Percentiles rank a stretch among this genome's conserved stretches.
phyloP scores from a whole-genome alignment of 768 basidiomycete genomes.

The Pleurotus tuber-regium region DNA sequence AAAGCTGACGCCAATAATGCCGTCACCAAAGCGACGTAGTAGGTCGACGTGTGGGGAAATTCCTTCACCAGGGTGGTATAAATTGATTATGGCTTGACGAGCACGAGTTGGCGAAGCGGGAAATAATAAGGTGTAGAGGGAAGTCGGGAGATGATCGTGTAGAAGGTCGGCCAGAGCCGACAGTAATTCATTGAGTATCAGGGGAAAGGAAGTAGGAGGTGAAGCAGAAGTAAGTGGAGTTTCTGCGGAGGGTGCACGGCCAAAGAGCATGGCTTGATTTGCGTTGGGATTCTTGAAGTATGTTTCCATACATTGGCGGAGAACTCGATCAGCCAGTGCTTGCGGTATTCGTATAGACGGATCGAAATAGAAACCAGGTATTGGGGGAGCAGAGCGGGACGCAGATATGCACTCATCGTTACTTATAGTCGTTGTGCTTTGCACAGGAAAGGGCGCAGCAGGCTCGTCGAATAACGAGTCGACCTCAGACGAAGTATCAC shows the following conservation, averaged over 20 bases:
- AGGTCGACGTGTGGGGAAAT: slow-evolving; percentile 90
- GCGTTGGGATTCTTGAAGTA: slow-evolving; percentile 51
- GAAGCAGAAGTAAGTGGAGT: slow-evolving; percentile 12
- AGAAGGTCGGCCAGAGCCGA: slow-evolving; percentile 46
- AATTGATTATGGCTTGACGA: slow-evolving; percentile 86
- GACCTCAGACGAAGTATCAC: slow-evolving; percentile 17
- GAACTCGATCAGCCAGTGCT: slow-evolving; percentile 48
- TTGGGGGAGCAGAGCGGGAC: slow-evolving; percentile 46
- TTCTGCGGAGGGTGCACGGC: slow-evolving; percentile 32
- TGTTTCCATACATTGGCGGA: slow-evolving; percentile 48
- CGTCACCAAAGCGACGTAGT: slow-evolving; percentile 79
- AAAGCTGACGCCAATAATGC: slow-evolving; percentile 86
- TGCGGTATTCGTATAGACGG: slow-evolving; percentile 48
- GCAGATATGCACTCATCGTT: slow-evolving; percentile 14
- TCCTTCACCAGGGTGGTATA: slow-evolving; percentile 87
- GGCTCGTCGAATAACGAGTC: slow-evolving; percentile 55
- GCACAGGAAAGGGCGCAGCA: not conserved
- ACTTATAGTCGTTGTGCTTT: not conserved
- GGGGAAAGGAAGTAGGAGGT: slow-evolving; percentile 37
- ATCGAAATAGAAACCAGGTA: slow-evolving; percentile 64
- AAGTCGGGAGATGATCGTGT: slow-evolving; percentile 43
- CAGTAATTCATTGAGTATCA: slow-evolving; percentile 53
- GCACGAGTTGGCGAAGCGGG: slow-evolving; percentile 46
- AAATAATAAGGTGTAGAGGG: slow-evolving; percentile 59
- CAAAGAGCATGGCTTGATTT: slow-evolving; percentile 91